Evolutionary conservation across 1,139 yeast genomes (phyloP), one percentile per base, ranked within the genome.

Genomic region (Maudiozyma humilis): DNA sequence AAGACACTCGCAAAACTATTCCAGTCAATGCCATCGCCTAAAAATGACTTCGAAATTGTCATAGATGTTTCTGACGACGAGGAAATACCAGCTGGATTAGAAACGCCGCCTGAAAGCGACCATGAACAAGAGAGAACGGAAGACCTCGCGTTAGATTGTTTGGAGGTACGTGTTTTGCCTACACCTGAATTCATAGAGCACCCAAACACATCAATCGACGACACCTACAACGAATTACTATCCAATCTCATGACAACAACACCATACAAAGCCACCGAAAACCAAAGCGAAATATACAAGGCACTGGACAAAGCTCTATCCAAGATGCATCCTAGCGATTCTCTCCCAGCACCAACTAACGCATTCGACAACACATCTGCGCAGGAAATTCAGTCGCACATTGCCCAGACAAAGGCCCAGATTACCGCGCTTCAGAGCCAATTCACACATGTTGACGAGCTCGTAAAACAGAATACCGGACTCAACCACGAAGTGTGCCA

Each of bases 21-120:
- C 37, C 61, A 64, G 3, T 49, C 55, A 1, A 59, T 79, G 10
- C 83, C 86, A 0, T 63, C 65, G 39, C 83, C 86, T 0, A 67
- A 69, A 49, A 78, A 79, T 51, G 81, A 78, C 47, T 78, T 74
- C 54, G 83, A 79, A 45, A 61, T 75, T n/a, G 64, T 66, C 10
- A 36, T 63, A 25, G 60, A 59, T 31, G 17, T 16, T 18, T n/a
- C 15, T 2, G 61, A 54, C 4, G 53, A 51, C 27, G 57, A 51
- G 13, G 54, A 47, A 1, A 55, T 46, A 15, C 63, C 48, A 15
- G 63, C 56, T 16, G 56, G 53, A 16, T 59, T 51, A 14, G 36
- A 4, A n/a, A 4, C 17, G 14, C 12, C 8, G 12, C n/a, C 29
- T 3, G 20, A 16, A 15, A 36, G 36, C 6, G 47, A 32, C 4